Base-by-base conservation (phyloP, 805 yeast genomes). In the Millerozyma miso region DNA sequence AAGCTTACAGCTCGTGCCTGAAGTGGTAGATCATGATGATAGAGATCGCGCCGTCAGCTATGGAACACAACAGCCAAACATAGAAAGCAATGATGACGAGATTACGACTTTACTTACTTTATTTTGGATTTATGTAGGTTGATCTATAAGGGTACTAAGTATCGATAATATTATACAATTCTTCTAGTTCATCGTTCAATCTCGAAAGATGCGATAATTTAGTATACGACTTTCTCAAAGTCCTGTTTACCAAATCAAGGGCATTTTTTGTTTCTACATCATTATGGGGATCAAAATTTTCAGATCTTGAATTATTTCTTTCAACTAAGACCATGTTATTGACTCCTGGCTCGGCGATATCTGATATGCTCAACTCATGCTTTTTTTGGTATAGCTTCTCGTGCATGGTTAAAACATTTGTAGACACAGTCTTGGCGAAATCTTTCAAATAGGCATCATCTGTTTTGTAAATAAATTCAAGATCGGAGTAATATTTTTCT, bases 361-460 rank as follows among this genome's bases (percentile, higher is more conserved):
- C 38, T 6, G 10, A 6, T 19, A 43, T 23, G 38, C 33, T 33
- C 16, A 43, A 18, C 29, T 32, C 35, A 16, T 35, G 35, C 47
- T 13, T 18, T 42, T 53, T 6, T 26, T 42, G 20, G 36, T 20
- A 10, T 49, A 45, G 17, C 54, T 55, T 23, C 3, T 37, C 17
- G 10, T 37, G 33, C 52, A 58, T 43, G 35, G 49, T 55, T n/a
- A 19, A 13, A 19, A 46, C 39, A 19, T 56, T 47, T 6, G 33
- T 40, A 3, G 36, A 40, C 2, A 55, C 51, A 3, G 60, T 55
- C 38, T 55, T 54, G 40, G 52, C 55, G 45, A 67, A 62, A 33
- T 66, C 66, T 12, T 47, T 46, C 38, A 67, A 55, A 42, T 70
- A 67, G 37, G 50, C 51, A 20, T 47, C 44, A 48, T 70, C 76